phyloP scores from a whole-genome alignment of 352 stramenopile genomes.

The Thalassiosira pacifica region DNA sequence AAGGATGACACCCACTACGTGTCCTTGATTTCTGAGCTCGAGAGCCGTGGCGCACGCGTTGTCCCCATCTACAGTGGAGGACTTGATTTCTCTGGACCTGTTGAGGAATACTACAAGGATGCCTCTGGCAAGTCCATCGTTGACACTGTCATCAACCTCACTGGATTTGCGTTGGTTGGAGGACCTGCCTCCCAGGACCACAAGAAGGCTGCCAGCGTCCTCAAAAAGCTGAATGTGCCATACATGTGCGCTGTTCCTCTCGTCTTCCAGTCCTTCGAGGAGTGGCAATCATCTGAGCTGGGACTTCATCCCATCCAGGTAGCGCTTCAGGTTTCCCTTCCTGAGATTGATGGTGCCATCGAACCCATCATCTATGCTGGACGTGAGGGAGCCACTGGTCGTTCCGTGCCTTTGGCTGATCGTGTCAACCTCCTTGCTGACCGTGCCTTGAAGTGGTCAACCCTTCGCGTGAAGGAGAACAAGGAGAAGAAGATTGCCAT shows the following conservation, averaged over 20 bases:
- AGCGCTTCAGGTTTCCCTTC: constrained; percentile 89
- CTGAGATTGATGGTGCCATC: constrained; percentile 91
- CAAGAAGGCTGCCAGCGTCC: constrained; percentile 88
- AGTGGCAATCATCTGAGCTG: constrained; percentile 90
- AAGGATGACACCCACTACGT: constrained; percentile 91
- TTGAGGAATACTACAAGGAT: constrained; percentile 90
- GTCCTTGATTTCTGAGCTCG: constrained; percentile 89
- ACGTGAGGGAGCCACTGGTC: constrained; percentile 89
- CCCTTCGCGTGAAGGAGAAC: constrained; percentile 87
- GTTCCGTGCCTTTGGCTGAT: constrained; percentile 89
- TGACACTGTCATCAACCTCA: constrained; percentile 90
- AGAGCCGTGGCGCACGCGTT: constrained; percentile 88
- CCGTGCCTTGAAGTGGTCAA: constrained; percentile 88
- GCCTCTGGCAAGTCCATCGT: constrained; percentile 83
- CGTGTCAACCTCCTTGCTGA: constrained; percentile 89
- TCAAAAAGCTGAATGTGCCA: constrained; percentile 88
- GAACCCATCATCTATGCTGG: constrained; percentile 91
- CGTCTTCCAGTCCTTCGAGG: constrained; percentile 91
- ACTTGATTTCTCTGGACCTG: constrained; percentile 90
- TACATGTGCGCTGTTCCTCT: constrained; percentile 91
- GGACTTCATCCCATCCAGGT: constrained; percentile 91
- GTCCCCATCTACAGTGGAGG: constrained; percentile 89
- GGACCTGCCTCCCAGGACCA: constrained; percentile 90
- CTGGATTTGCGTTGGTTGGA: constrained; percentile 90
- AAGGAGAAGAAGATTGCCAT: constrained; percentile 90